These are phyloP conservation scores for Parathielavia hyrcaniae DNA, from an alignment of 495 filamentous ascomycete genomes.

Conservation along the genomic window DNA sequence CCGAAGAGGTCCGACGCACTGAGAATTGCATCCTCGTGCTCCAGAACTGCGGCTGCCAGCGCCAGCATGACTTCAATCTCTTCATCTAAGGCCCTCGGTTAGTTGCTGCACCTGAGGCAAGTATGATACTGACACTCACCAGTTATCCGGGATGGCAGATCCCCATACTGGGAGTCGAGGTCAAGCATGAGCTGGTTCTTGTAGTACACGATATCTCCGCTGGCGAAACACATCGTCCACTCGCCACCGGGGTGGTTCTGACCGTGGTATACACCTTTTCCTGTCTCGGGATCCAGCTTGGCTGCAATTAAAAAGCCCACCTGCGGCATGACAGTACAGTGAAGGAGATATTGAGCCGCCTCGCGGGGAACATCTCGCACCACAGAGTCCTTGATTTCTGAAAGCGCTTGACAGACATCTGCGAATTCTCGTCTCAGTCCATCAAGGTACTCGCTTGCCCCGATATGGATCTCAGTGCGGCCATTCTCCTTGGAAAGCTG, in stretches of 20 bases:
- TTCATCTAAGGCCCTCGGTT: slow-evolving; percentile 50
- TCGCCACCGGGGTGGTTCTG: slow-evolving; percentile 45
- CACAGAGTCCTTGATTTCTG: slow-evolving; percentile 56
- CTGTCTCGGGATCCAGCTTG: slow-evolving; percentile 54
- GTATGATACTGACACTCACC: slow-evolving; percentile 44
- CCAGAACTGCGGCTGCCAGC: slow-evolving; percentile 64
- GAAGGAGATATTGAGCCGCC: slow-evolving; percentile 49
- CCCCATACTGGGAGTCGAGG: slow-evolving; percentile 75
- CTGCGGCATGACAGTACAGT: slow-evolving; percentile 80
- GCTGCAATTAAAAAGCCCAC: slow-evolving; percentile 85
- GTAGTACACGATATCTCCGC: slow-evolving; percentile 70
- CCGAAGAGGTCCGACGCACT: slow-evolving; percentile 70
- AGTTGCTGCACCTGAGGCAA: not conserved
- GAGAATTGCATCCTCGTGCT: slow-evolving; percentile 61
- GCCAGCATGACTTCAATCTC: slow-evolving; percentile 87
- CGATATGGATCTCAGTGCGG: slow-evolving; percentile 64
- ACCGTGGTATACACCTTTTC: slow-evolving; percentile 61
- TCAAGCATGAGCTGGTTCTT: slow-evolving; percentile 81
- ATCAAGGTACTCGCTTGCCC: slow-evolving; percentile 72
- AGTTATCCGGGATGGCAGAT: slow-evolving; percentile 75
- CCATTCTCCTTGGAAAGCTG: slow-evolving; percentile 67
- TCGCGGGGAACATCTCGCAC: slow-evolving; percentile 55
- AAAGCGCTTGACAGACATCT: slow-evolving; percentile 67
- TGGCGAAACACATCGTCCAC: slow-evolving; percentile 78
- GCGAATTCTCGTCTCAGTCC: slow-evolving; percentile 69